Evolutionary conservation across 495 filamentous ascomycete species (phyloP).

Genomic region (Rhypophila decipiens): DNA sequence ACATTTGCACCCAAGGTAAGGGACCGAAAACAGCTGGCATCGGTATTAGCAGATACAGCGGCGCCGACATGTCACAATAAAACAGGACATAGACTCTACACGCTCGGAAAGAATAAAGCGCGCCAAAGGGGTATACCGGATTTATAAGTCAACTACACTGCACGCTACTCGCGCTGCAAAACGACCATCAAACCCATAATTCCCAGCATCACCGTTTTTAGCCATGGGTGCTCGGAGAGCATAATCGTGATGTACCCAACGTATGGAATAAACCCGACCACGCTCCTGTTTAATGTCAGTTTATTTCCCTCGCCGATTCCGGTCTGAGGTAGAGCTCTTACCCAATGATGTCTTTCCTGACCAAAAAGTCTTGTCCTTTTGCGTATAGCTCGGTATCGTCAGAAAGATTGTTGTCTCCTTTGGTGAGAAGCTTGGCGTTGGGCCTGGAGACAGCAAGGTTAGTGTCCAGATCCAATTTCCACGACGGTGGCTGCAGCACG

Average conservation of each 20-base stretch:
- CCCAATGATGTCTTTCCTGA: conserved; percentile 86
- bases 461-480: neutral
- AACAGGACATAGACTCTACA: too few species aligned
- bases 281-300: conserved; percentile 43
- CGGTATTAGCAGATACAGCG: too few species aligned
- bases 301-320: neutral
- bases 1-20: too few species aligned
- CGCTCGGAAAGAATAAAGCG: too few species aligned
- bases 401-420: conserved; percentile 92
- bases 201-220: conserved; percentile 89
- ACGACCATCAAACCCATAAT: conserved; percentile 95
- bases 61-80: too few species aligned
- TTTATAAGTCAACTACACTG: too few species aligned
- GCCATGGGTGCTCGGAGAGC: conserved; percentile 92
- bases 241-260: conserved; percentile 98
- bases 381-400: conserved; percentile 93
- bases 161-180: conserved; percentile 70
- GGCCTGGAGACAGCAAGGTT: conserved; percentile 21
- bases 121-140: too few species aligned
- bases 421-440: conserved; percentile 70
- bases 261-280: conserved; percentile 87
- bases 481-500: conserved; percentile 19
- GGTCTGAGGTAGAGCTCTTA: conserved; percentile 2
- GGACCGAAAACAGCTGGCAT: too few species aligned
- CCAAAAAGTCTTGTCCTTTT: conserved; percentile 73